Percentiles rank a stretch among this genome's conserved stretches.
Evolutionary conservation across 2,329 filamentous ascomycete genomes (phyloP).

Genomic region (Cladosporium sp.): DNA sequence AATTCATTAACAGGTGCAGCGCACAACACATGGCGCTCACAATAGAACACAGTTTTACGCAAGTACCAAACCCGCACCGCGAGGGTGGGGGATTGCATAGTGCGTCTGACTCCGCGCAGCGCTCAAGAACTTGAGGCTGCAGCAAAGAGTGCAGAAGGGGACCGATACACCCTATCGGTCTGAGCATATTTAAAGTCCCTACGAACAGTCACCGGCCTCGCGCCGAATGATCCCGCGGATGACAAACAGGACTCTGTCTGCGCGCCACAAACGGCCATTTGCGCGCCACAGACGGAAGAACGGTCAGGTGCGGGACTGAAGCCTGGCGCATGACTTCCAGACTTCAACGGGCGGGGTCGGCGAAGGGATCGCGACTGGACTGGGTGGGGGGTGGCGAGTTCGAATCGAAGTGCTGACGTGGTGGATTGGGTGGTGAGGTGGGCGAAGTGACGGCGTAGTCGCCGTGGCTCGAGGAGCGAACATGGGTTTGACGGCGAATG

Average conservation of each 20-base stretch:
- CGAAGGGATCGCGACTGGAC: constrained; percentile 34
- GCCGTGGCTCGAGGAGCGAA: constrained; percentile 42
- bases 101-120: constrained; percentile 35
- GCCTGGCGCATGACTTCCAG: constrained; percentile 30
- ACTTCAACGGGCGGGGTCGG: constrained; percentile 36
- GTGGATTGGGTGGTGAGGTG: constrained; percentile 29
- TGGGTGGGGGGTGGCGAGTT: constrained; percentile 18
- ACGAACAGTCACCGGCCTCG: constrained; percentile 24
- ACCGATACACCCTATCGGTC: constrained; percentile 26
- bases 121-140: constrained; percentile 30
- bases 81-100: constrained; percentile 33
- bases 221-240: constrained; percentile 25
- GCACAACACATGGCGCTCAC: constrained; percentile 32
- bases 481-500: constrained; percentile 38
- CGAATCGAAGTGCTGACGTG: constrained; percentile 25
- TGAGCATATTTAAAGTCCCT: constrained; percentile 34
- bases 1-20: constrained; percentile 25
- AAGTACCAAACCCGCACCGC: constrained; percentile 24
- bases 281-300: constrained; percentile 34
- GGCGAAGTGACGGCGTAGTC: constrained; percentile 41
- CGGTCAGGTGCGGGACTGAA: constrained; percentile 40
- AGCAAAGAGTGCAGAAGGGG: constrained; percentile 15
- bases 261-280: constrained; percentile 30
- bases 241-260: constrained; percentile 38
- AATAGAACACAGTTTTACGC: constrained; percentile 32